Evolutionary conservation across 306 rosid genomes (phyloP), one percentile per base, ranked within the genome.

Genomic region (Herpetospermum pedunculosum): DNA sequence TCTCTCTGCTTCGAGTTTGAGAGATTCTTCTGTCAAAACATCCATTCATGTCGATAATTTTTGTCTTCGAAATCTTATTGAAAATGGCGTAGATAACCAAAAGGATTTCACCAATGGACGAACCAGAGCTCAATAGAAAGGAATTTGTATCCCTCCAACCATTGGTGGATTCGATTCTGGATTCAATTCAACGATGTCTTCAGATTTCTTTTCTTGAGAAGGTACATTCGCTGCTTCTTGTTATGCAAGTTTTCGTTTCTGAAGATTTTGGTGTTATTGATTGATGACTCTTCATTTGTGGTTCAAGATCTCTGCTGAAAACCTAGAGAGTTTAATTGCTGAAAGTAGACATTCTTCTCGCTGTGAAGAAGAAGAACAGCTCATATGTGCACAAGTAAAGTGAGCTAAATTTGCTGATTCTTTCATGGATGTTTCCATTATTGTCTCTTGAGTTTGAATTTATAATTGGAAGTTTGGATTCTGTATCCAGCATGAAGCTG

Each of bases 401-500:
- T 46, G 52, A 63, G 83, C 23, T 84, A 92, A 6, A 25, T 87
- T 43, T 92, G 76, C 19, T 53, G 34, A 35, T 49, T 19, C 47
- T 10, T 72, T 19, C 52, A 67, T 21, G 30, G 50, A 19, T 38
- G 12, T 65, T 65, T 37, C 34, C 3, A 21, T 30, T 6, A 21
- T 40, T 25, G 35, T 11, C 11, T 11, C 2, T 21, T 21, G 52
- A 67, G 35, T 40, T 67, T 23, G 47, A 5, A 34, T 10, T 11
- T 16, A 12, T 65, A 13, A 38, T 38, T 67, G n/a, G 52, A 23
- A 67, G 52, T 67, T 67, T 26, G 19, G 13, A 23, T 41, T 67
- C n/a, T 41, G 34, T 6, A 2, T 58, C n/a, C 90, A 94, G 98
- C 98, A 94, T 81, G 98, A 94, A 87, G 98, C 98, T 77, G 98